These are phyloP conservation scores for Taiozyma sp. DNA, from an alignment of 1,139 yeast genomes.

Conservation along the genomic window DNA sequence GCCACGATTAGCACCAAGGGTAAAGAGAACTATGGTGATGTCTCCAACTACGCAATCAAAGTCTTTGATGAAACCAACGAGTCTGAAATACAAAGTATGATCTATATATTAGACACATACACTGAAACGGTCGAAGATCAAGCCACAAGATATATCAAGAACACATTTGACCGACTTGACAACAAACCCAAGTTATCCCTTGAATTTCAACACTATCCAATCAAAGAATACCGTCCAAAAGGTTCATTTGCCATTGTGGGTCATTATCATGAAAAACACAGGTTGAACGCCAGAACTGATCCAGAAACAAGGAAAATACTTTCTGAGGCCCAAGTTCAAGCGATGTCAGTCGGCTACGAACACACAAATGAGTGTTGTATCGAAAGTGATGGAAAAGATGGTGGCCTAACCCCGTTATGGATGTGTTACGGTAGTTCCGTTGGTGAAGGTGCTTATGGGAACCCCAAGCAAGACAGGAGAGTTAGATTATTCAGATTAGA, in stretches of 20 bases:
- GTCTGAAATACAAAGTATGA: conserved; percentile 3
- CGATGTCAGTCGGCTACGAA: conserved; percentile 48
- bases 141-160: conserved; percentile 3
- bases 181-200: conserved; percentile 20
- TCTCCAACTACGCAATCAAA: conserved; percentile 16
- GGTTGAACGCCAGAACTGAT: conserved; percentile 30
- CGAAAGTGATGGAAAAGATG: conserved; percentile 11
- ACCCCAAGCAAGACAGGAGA: conserved; percentile 30
- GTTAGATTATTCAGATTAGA: conserved; percentile 41
- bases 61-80: conserved; percentile 11
- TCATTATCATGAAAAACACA: conserved; percentile 40
- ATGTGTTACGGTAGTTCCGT: conserved; percentile 51
- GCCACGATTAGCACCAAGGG: conserved; percentile 6
- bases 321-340: conserved; percentile 25
- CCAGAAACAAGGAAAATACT: conserved; percentile 14
- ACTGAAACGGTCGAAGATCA: conserved; percentile 4
- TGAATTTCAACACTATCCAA: conserved; percentile 45
- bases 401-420: conserved; percentile 33
- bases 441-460: conserved; percentile 44
- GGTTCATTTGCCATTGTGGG: conserved; percentile 46
- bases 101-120: conserved; percentile 18
- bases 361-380: conserved; percentile 53
- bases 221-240: conserved; percentile 45
- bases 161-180: conserved; percentile 3
- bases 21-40: conserved; percentile 2